These are phyloP conservation scores for Chlamydomonas sp. DNA, from an alignment of 139 green algal species.

Conservation along the genomic window DNA sequence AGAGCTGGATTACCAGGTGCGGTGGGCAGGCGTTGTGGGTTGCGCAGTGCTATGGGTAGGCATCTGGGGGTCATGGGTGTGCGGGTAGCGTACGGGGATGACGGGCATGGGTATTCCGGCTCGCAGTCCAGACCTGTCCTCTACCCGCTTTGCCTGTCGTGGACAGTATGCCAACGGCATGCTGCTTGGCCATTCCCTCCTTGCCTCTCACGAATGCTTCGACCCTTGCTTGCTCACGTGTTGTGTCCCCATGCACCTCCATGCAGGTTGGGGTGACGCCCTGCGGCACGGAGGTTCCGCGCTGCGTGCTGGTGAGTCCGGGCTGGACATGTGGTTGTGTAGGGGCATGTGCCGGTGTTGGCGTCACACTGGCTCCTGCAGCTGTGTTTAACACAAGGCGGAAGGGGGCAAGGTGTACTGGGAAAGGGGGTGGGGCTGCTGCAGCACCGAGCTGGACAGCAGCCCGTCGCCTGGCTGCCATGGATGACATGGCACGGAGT, in stretches of 20 bases:
- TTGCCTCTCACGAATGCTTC: background rate
- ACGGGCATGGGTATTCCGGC: background rate
- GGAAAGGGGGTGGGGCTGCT: too few species aligned
- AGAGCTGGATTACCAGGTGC: slow-evolving; percentile 82
- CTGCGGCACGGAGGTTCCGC: slow-evolving; percentile 83
- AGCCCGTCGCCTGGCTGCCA: too few species aligned
- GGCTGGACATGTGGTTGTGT: background rate
- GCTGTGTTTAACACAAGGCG: background rate
- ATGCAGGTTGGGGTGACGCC: slow-evolving; percentile 84
- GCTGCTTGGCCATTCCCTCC: background rate
- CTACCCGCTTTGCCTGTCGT: background rate
- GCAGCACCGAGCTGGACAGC: too few species aligned
- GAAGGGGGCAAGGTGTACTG: too few species aligned
- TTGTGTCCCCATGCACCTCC: background rate
- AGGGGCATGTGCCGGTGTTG: background rate
- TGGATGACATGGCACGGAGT: background rate
- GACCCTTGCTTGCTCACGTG: too few species aligned
- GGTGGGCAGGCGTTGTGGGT: background rate
- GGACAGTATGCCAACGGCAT: background rate
- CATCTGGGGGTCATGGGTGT: background rate
- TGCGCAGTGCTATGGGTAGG: background rate
- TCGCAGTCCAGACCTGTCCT: background rate
- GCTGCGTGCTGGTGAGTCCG: slow-evolving; percentile 57
- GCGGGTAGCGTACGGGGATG: too few species aligned
- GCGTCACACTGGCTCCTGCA: background rate